A percentile compares a stretch with the other conserved stretches of the same genome.
These are phyloP conservation scores for button mushroom (Agaricus bisporus) DNA, from an alignment of 768 basidiomycete species.

Conservation along the genomic window DNA sequence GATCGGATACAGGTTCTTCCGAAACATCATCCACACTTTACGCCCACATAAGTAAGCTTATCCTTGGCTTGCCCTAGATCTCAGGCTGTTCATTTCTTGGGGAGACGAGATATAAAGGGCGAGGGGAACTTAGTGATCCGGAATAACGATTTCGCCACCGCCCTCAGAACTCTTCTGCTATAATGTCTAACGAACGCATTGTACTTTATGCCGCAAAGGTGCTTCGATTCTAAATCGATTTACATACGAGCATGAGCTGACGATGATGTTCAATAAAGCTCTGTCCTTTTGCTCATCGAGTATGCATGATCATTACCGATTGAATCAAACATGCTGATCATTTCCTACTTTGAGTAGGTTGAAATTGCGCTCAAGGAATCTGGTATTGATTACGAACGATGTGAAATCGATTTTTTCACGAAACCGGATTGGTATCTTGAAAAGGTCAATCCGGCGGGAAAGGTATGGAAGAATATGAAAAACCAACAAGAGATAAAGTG, in stretches of 20 bases:
- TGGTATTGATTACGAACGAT: constrained; percentile 39
- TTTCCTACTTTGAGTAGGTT: constrained; percentile 25
- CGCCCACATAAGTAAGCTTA: too few species aligned
- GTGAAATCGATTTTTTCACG: constrained; percentile 53
- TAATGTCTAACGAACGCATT: constrained; percentile 14
- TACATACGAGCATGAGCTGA: background rate
- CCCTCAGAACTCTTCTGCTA: too few species aligned
- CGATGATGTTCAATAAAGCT: constrained; percentile 24
- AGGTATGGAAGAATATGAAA: constrained; percentile 31
- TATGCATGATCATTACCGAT: constrained; percentile 16
- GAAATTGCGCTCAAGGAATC: constrained; percentile 60
- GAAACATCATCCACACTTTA: too few species aligned
- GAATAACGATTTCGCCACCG: too few species aligned
- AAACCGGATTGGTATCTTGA: constrained; percentile 68
- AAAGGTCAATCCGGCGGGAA: constrained; percentile 59
- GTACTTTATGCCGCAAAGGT: constrained; percentile 47
- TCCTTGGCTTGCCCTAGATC: too few species aligned
- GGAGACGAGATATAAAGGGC: too few species aligned
- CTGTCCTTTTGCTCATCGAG: constrained; percentile 57
- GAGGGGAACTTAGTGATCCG: too few species aligned
- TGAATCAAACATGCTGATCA: background rate
- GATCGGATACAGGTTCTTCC: too few species aligned
- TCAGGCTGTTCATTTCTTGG: too few species aligned
- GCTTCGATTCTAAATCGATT: background rate
- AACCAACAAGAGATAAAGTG: background rate